Evolutionary conservation across 2,329 filamentous ascomycete species (phyloP).

Genomic region (Lachnellula cervina): DNA sequence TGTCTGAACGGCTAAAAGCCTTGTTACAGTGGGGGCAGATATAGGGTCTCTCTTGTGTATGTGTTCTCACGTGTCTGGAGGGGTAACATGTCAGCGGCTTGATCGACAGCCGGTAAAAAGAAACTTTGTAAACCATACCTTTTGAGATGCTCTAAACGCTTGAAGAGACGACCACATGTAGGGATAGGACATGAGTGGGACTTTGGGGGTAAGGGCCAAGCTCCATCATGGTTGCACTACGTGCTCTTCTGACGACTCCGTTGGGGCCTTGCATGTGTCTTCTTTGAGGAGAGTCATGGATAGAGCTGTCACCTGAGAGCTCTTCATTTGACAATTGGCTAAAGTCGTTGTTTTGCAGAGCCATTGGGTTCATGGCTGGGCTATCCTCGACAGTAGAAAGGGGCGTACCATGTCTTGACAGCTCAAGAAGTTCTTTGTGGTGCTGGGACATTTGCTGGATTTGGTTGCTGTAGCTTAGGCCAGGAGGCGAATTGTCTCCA

Average conservation of each 20-base stretch:
- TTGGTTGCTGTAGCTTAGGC: constrained; percentile 66
- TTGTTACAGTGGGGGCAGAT: constrained; percentile 97
- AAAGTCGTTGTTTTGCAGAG: constrained; percentile 67
- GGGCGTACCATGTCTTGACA: constrained; percentile 89
- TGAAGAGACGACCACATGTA: constrained; percentile 94
- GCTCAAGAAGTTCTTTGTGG: constrained; percentile 72
- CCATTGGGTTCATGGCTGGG: constrained; percentile 66
- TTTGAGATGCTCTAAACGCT: constrained; percentile 98
- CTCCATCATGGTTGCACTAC: constrained; percentile 95
- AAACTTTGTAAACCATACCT: constrained; percentile 62
- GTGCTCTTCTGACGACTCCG: constrained; percentile 79
- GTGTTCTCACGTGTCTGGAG: constrained; percentile 91
- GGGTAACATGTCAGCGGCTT: constrained; percentile 46
- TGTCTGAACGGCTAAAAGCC: constrained; percentile 97
- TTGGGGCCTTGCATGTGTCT: constrained; percentile 65
- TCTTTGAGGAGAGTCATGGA: constrained; percentile 56
- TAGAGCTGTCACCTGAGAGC: constrained; percentile 50
- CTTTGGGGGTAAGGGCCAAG: constrained; percentile 91
- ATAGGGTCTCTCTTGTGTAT: constrained; percentile 98
- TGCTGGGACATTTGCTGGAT: constrained; percentile 62
- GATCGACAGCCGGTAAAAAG: constrained; percentile 31
- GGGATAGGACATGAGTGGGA: constrained; percentile 99
- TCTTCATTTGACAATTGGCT: constrained; percentile 59
- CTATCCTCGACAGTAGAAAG: constrained; percentile 79
- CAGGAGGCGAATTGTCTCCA: constrained; percentile 72